Conservation (phyloP, 129 eudicot genomes). For the Silybum marianum region DNA sequence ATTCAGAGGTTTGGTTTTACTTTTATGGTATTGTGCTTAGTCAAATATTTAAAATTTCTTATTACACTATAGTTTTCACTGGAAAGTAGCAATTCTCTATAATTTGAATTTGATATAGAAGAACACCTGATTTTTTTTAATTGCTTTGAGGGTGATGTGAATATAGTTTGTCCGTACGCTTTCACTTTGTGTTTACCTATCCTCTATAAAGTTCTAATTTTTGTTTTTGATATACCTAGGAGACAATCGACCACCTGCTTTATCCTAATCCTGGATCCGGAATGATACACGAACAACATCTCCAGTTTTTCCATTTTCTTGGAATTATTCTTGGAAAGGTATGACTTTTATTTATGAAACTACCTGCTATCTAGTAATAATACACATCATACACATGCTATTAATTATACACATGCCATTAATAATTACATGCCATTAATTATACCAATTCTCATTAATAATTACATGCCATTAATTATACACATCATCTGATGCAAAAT, state of each 20-base stretch:
- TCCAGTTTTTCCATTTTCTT: slow-evolving; percentile 88
- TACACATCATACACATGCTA: neutral
- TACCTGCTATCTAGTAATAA: neutral
- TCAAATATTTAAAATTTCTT: neutral
- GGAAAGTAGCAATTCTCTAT: neutral
- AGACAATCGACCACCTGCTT: slow-evolving; percentile 89
- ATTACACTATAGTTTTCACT: neutral
- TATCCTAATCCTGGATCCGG: slow-evolving; percentile 99
- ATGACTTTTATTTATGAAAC: slow-evolving; percentile 6
- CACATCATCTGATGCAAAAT: neutral
- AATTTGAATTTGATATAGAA: neutral
- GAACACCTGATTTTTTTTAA: neutral
- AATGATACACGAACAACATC: slow-evolving; percentile 91
- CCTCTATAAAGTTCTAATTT: neutral
- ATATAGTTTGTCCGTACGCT: neutral
- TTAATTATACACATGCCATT: neutral
- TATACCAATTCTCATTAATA: neutral
- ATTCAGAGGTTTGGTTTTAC: neutral
- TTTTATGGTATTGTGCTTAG: neutral
- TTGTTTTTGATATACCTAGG: slow-evolving; percentile 48
- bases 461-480: neutral
- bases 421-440: neutral
- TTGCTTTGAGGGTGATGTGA: slow-evolving; percentile 1
- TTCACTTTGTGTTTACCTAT: neutral
- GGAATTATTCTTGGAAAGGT: slow-evolving; percentile 97